phyloP scores from a whole-genome alignment of 192 early-diverging fungal species.

The Lobosporangium transversale region DNA sequence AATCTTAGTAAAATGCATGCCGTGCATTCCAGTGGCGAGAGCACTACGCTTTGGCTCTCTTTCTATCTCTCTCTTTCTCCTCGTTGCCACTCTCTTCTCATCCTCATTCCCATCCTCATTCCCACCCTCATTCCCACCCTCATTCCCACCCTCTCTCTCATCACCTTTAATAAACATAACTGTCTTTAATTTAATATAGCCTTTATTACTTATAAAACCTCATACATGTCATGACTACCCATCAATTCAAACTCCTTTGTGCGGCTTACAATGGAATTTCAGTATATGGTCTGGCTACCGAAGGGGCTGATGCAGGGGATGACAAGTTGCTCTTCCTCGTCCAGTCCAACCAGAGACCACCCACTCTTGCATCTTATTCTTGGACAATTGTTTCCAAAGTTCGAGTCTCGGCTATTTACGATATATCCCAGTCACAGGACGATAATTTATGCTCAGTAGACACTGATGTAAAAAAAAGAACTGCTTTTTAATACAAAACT shows the following conservation, averaged over 20 bases:
- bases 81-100: not conserved
- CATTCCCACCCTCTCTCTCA: not conserved
- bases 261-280: not conserved
- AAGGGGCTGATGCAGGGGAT: not conserved
- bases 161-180: too few species aligned
- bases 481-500: not conserved
- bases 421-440: not conserved
- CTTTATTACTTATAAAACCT: not conserved
- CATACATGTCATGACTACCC: too few species aligned
- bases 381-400: constrained; percentile 4
- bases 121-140: not conserved
- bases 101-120: not conserved
- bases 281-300: not conserved
- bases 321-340: not conserved
- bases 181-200: too few species aligned
- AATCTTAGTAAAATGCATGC: too few species aligned
- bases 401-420: not conserved
- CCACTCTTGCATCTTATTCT: not conserved
- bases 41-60: too few species aligned
- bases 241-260: not conserved
- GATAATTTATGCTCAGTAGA: not conserved
- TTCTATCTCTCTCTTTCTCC: too few species aligned
- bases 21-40: too few species aligned
- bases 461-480: not conserved
- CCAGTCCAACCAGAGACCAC: not conserved